Percentiles rank a stretch among this genome's conserved stretches.
Conservation (phyloP, 352 stramenopile species). For the Phytophthora citricola region DNA sequence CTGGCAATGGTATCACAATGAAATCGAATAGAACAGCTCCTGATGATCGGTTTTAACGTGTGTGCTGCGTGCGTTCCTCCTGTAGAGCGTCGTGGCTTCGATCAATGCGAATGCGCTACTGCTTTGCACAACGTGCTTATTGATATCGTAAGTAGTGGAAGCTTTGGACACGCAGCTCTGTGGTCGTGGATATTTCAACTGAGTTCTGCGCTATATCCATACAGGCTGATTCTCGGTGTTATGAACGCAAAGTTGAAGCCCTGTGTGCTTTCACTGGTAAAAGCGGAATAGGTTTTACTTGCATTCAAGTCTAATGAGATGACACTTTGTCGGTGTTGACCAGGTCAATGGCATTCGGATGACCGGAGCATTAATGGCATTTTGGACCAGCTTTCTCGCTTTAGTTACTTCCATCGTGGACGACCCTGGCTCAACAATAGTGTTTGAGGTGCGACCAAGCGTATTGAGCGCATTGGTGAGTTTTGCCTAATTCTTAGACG, state of each 20-base stretch:
- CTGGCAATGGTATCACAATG: conserved; percentile 54
- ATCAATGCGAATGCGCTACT: conserved; percentile 46
- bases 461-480: not conserved
- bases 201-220: not conserved
- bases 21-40: not conserved
- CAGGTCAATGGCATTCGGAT: conserved; percentile 64
- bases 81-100: conserved; percentile 47
- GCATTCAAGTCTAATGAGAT: not conserved
- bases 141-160: conserved; percentile 37
- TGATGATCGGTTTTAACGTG: conserved; percentile 8
- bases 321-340: not conserved
- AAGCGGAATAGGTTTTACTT: not conserved
- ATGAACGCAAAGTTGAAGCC: conserved; percentile 58
- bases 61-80: not conserved
- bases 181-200: not conserved
- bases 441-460: conserved; percentile 47
- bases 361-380: conserved; percentile 44
- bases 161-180: not conserved
- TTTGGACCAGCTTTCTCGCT: conserved; percentile 53
- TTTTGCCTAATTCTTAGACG: not conserved
- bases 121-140: conserved; percentile 36
- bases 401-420: conserved; percentile 48
- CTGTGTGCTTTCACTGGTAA: conserved; percentile 53
- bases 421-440: conserved; percentile 42
- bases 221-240: conserved; percentile 34